phyloP scores from a whole-genome alignment of 164 flowering plant species.

The Santalum album region DNA sequence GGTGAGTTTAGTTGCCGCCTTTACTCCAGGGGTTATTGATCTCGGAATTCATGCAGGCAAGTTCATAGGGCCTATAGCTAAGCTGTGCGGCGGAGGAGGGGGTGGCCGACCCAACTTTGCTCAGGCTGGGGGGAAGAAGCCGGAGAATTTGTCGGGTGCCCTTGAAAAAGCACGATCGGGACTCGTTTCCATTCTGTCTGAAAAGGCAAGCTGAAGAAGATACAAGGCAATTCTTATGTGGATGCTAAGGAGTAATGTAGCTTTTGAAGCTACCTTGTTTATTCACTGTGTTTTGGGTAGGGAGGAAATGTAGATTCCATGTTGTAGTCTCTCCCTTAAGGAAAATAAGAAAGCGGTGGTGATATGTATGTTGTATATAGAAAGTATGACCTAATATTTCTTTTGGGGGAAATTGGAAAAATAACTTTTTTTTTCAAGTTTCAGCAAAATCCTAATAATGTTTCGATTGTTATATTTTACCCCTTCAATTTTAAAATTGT shows the following conservation, averaged over 20 bases:
- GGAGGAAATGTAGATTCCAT: too few relatives aligned
- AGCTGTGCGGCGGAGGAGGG: constrained; percentile 91
- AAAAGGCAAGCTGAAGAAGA: constrained; percentile 33
- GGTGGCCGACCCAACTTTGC: constrained; percentile 96
- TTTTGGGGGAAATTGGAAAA: too few relatives aligned
- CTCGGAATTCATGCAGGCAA: constrained; percentile 85
- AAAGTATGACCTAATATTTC: too few relatives aligned
- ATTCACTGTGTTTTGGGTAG: too few relatives aligned
- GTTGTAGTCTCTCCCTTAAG: too few relatives aligned
- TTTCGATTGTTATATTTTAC: too few relatives aligned
- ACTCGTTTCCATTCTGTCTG: constrained; percentile 39
- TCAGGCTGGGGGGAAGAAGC: constrained; percentile 95
- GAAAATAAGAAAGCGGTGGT: too few relatives aligned
- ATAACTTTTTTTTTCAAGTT: too few relatives aligned
- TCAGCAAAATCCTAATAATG: too few relatives aligned
- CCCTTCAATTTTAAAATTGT: too few relatives aligned
- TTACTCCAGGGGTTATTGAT: constrained; percentile 62
- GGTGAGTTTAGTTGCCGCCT: constrained; percentile 85
- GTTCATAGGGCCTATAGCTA: constrained; percentile 80
- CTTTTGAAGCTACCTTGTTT: neutral
- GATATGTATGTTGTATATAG: too few relatives aligned
- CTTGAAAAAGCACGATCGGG: constrained; percentile 72
- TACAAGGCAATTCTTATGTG: too few relatives aligned
- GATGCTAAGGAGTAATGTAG: neutral
- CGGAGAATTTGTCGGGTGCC: constrained; percentile 63